phyloP scores from a whole-genome alignment of 345 rosid species.

The Triadica sebifera region DNA sequence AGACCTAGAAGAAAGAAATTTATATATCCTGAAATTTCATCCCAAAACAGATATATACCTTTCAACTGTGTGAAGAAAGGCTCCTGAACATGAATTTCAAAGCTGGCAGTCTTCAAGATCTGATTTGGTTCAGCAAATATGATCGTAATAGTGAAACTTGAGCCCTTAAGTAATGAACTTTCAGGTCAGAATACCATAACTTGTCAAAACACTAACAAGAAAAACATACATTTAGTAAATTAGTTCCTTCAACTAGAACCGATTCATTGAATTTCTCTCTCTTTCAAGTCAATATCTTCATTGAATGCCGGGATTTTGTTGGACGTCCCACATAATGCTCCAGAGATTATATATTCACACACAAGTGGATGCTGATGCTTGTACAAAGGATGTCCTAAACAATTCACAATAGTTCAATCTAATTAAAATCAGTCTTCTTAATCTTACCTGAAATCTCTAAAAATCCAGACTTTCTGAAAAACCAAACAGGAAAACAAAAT shows the following conservation, averaged over 20 bases:
- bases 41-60: constrained; percentile 31
- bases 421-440: too few relatives aligned
- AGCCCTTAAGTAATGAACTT: background rate
- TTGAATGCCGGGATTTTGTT: background rate
- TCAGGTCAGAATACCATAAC: background rate
- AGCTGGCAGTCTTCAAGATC: constrained; percentile 51
- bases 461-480: background rate
- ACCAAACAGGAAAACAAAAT: background rate
- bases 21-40: background rate
- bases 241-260: constrained; percentile 37
- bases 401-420: constrained; percentile 14
- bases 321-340: constrained; percentile 14
- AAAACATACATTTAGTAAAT: constrained; percentile 31
- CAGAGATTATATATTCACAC: constrained; percentile 37
- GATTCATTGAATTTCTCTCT: constrained; percentile 31
- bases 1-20: background rate
- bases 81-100: constrained; percentile 75
- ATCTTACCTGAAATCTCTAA: too few relatives aligned
- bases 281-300: constrained; percentile 21
- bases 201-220: background rate
- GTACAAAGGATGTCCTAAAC: constrained; percentile 36
- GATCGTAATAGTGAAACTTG: background rate
- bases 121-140: constrained; percentile 23
- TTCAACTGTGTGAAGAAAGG: constrained; percentile 63
- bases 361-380: constrained; percentile 45